Evolutionary conservation across 495 filamentous ascomycete species (phyloP), one percentile per base, ranked within the genome.

Genomic region (Trichoderma erinaceum): DNA sequence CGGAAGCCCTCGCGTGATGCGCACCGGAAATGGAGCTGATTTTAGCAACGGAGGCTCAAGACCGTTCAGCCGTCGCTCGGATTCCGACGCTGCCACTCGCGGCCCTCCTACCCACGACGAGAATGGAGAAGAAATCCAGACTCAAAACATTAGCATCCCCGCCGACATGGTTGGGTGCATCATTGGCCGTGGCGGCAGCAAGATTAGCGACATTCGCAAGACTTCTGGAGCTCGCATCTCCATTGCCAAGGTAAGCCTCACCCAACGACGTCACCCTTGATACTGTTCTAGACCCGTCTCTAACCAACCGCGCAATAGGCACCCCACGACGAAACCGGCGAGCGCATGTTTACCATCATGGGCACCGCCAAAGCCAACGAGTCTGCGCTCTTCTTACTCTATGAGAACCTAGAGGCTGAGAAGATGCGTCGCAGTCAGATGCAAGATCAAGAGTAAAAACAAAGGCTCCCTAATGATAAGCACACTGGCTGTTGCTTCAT

Each of bases 81-180:
- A 91, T 75, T 90, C 91, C 16, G 92, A 97, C 78, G 87, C 86
- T 48, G 84, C 81, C 75, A 83, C 86, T 67, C 89, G 90, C 65
- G 84, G 84, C 29, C 90, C 89, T 64, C 90, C 92, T 32, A 89
- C 92, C 67, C 87, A 92, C 68, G 92, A 93, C 67, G 96, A 97
- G 75, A 94, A 98, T 67, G 95, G 96, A 63, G 96, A 99, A 75
- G 94, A 97, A 77, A 88, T 97, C 65, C 95, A 97, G 79, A 99
- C 95, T 7, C 96, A 99, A 74, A 98, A 98, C 79, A 99, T 99
- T 82, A 97, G 92, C 80, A 99, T 99, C 73, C 95, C 95, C 41
- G 90, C 95, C 27, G 95, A 99, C 80, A 99, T 99, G 95, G 95
- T 99, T 79, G 95, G 95, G 67, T 99, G 95, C 81, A 99, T 99